Conservation (phyloP, 2,329 filamentous ascomycete genomes). For the Zasmidium citrigriseum region DNA sequence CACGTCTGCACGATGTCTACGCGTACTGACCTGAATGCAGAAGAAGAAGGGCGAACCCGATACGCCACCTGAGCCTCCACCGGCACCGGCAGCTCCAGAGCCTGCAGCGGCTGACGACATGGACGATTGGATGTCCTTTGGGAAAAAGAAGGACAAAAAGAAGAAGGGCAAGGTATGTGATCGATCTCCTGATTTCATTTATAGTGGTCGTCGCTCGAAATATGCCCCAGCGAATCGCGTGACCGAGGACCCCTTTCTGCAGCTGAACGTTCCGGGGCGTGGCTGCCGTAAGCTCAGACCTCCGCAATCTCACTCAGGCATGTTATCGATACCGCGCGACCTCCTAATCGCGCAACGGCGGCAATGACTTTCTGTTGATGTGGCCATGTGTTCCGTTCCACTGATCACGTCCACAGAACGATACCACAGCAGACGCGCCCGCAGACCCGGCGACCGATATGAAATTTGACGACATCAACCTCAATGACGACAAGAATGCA, state of each 20-base stretch:
- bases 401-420: conserved; percentile 26
- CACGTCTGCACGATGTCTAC: conserved; percentile 19
- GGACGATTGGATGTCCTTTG: conserved; percentile 19
- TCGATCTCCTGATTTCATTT: conserved; percentile 9
- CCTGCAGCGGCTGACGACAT: conserved; percentile 15
- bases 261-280: conserved; percentile 20
- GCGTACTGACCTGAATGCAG: conserved; percentile 18
- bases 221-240: conserved; percentile 18
- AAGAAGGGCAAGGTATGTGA: conserved; percentile 38
- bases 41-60: conserved; percentile 27
- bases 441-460: conserved; percentile 36
- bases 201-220: conserved; percentile 6
- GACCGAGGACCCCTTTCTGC: conserved; percentile 12
- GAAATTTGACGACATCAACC: conserved; percentile 49
- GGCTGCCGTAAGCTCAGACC: conserved; percentile 26
- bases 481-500: conserved; percentile 45
- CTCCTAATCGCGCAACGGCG: conserved; percentile 21
- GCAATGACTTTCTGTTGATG: conserved; percentile 1
- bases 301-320: conserved; percentile 33
- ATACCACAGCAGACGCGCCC: conserved; percentile 26
- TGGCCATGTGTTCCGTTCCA: conserved; percentile 17
- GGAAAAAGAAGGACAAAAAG: conserved; percentile 34
- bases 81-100: conserved; percentile 20
- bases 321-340: conserved; percentile 27
- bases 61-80: conserved; percentile 19